Conservation (phyloP, 192 early-diverging fungal genomes). For the Entomortierella parvispora region DNA sequence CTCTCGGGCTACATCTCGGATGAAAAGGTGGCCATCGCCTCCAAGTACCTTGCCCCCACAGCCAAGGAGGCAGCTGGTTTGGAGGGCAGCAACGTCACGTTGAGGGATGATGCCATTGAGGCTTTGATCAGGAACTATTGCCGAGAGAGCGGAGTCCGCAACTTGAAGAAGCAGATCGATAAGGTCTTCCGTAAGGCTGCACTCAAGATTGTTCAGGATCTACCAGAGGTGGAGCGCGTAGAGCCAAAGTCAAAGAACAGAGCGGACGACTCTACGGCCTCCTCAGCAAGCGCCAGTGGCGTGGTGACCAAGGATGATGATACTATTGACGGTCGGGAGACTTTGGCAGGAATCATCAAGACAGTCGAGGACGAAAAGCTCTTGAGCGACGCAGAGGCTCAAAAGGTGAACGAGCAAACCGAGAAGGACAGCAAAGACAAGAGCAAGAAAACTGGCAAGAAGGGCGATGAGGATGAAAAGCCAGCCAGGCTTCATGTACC, state of each 20-base stretch:
- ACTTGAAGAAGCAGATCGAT: conserved; percentile 98
- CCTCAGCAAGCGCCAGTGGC: neutral
- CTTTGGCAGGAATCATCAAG: conserved; percentile 38
- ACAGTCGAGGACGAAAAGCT: conserved; percentile 41
- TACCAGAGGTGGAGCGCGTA: conserved; percentile 48
- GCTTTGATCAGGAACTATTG: conserved; percentile 91
- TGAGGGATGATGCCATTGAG: conserved; percentile 84
- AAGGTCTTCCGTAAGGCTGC: conserved; percentile 99
- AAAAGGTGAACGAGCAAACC: conserved; percentile 27
- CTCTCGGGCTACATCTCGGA: conserved; percentile 92
- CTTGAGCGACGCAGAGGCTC: conserved; percentile 26
- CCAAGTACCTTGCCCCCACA: conserved; percentile 87
- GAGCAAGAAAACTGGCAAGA: conserved; percentile 1
- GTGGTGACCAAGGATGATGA: conserved; percentile 5
- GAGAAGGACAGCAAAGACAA: too few relatives aligned
- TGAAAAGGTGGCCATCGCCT: conserved; percentile 95
- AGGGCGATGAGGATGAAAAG: conserved; percentile 6
- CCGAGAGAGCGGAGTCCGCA: conserved; percentile 97
- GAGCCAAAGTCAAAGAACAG: conserved; percentile 39
- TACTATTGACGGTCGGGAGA: conserved; percentile 14
- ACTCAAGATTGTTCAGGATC: conserved; percentile 79
- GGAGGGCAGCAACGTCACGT: conserved; percentile 71
- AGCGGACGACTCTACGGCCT: conserved; percentile 3
- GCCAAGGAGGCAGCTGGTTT: conserved; percentile 87
- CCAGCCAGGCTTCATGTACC: conserved; percentile 58